These are phyloP conservation scores for Antrodiella citrinella DNA, from an alignment of 768 basidiomycete genomes.

Conservation along the genomic window DNA sequence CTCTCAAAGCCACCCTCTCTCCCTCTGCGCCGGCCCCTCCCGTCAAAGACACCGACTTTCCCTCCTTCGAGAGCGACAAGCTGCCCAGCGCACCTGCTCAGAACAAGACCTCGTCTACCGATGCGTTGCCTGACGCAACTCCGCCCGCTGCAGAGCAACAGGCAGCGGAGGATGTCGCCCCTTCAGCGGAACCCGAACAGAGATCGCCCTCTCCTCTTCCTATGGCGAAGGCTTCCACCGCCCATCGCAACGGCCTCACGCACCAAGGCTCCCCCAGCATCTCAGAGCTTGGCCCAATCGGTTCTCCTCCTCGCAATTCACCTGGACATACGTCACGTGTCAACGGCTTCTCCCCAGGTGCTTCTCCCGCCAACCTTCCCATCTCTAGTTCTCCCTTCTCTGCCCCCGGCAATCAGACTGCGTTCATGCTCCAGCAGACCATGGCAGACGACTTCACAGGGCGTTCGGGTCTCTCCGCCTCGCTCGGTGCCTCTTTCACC, in stretches of 20 bases:
- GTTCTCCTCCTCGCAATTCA: slow-evolving; percentile 58
- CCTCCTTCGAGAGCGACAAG: slow-evolving; percentile 50
- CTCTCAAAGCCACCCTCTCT: slow-evolving; percentile 64
- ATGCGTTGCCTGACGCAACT: slow-evolving; percentile 6
- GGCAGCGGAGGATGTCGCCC: slow-evolving; percentile 7
- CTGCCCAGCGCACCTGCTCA: slow-evolving; percentile 38
- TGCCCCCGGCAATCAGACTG: slow-evolving; percentile 55
- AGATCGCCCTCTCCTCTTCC: slow-evolving; percentile 42
- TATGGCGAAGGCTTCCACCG: slow-evolving; percentile 38
- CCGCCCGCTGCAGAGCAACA: slow-evolving; percentile 11
- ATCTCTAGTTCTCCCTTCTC: slow-evolving; percentile 65
- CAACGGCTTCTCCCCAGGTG: slow-evolving; percentile 48
- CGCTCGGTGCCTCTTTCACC: slow-evolving; percentile 50
- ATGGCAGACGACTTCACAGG: slow-evolving; percentile 27
- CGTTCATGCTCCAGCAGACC: slow-evolving; percentile 36
- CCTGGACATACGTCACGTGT: slow-evolving; percentile 28
- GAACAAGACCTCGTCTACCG: slow-evolving; percentile 12
- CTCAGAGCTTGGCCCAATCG: slow-evolving; percentile 79
- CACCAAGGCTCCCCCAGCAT: slow-evolving; percentile 26
- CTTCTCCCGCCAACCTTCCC: slow-evolving; percentile 54
- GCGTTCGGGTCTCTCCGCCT: slow-evolving; percentile 50
- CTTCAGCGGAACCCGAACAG: slow-evolving; percentile 4
- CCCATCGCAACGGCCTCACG: slow-evolving; percentile 36
- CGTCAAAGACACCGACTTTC: slow-evolving; percentile 67
- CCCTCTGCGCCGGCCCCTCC: slow-evolving; percentile 77